Evolutionary conservation across 2,329 filamentous ascomycete species (phyloP).

Genomic region (Neofusicoccum kwambonambiense): DNA sequence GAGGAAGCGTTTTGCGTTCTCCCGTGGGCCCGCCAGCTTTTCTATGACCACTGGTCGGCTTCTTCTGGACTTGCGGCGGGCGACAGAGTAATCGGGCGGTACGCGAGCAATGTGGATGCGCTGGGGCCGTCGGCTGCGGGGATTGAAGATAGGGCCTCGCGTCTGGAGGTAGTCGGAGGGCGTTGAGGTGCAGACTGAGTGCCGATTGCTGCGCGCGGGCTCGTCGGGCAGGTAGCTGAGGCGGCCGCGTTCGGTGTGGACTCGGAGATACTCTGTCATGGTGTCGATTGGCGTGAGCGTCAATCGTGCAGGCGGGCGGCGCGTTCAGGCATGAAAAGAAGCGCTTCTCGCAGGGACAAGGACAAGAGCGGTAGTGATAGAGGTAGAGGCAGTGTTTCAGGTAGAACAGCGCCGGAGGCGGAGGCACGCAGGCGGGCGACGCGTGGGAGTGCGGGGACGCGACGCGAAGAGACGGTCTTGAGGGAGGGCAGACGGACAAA

Average conservation of each 20-base stretch:
- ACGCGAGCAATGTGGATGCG: conserved; percentile 57
- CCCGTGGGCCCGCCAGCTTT: conserved; percentile 52
- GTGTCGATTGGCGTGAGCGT: conserved; percentile 24
- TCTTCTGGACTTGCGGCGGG: conserved; percentile 32
- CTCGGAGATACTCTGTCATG: conserved; percentile 40
- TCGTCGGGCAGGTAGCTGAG: conserved; percentile 40
- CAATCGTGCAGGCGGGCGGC: conserved; percentile 1
- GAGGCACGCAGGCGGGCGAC: not conserved
- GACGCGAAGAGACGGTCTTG: not conserved
- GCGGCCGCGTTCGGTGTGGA: conserved; percentile 39
- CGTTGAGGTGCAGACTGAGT: conserved; percentile 24
- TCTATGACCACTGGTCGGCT: conserved; percentile 35
- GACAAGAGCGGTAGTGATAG: not conserved
- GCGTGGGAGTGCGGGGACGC: not conserved
- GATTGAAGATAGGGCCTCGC: conserved; percentile 43
- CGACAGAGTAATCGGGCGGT: conserved; percentile 40
- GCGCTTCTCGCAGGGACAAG: not conserved
- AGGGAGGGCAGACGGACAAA: conserved; percentile 6
- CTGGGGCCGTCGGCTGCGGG: conserved; percentile 53
- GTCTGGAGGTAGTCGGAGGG: conserved; percentile 15
- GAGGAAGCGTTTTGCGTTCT: conserved; percentile 51
- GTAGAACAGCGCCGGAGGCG: not conserved
- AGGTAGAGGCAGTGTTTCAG: not conserved
- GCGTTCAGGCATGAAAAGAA: conserved; percentile 4
- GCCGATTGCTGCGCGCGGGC: conserved; percentile 21